Percentiles rank a stretch among this genome's conserved stretches.
Conservation (phyloP, 1,284 basidiomycete genomes). For the Ustilago cynodontis region DNA sequence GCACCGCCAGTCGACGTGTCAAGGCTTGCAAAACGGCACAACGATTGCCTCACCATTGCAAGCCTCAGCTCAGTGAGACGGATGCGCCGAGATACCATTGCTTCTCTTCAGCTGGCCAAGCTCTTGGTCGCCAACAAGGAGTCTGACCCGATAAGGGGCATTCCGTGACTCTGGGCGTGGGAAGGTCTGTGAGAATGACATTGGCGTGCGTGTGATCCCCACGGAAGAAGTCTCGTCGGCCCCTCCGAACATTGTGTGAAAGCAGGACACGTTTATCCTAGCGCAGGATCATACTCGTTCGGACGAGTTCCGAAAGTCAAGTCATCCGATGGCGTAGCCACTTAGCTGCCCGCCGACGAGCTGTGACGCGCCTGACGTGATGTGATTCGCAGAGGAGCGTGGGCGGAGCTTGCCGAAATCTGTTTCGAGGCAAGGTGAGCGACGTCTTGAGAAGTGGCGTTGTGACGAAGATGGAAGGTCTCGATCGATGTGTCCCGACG, state of each 20-base stretch:
- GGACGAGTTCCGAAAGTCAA: neutral
- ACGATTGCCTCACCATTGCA: neutral
- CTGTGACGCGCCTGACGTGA: neutral
- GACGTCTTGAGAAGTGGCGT: neutral
- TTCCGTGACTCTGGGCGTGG: neutral
- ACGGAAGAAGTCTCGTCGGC: conserved; percentile 19
- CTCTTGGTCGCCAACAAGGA: neutral
- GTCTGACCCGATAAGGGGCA: neutral
- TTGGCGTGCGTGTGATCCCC: conserved; percentile 5
- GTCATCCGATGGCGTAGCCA: neutral
- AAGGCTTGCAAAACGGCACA: neutral
- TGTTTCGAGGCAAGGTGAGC: neutral
- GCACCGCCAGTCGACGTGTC: neutral
- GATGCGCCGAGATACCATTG: neutral
- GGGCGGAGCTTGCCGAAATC: neutral
- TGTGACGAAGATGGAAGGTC: neutral
- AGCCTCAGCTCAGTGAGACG: too few relatives aligned
- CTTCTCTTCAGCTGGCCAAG: neutral
- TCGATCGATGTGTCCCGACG: neutral
- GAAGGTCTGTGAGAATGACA: neutral
- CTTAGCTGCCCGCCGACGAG: neutral
- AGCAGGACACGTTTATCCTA: neutral
- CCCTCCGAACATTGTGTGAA: conserved; percentile 9
- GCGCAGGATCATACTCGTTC: neutral
- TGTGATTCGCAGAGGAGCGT: neutral